A percentile compares a stretch with the other conserved stretches of the same genome.
Conservation (phyloP, 1,284 basidiomycete genomes). For the Rhizoctonia solani region DNA sequence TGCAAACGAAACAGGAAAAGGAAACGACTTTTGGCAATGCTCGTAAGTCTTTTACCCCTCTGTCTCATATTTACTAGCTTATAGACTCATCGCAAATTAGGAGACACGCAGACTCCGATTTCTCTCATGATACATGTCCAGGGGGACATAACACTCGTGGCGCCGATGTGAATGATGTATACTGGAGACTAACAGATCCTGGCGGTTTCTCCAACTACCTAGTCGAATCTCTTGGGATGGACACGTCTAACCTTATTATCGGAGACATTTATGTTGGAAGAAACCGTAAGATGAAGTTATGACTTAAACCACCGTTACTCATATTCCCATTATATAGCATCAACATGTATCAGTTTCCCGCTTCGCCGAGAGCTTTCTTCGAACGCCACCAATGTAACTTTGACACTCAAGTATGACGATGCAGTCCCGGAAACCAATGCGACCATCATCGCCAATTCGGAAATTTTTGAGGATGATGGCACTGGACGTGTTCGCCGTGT, state of each 20-base stretch:
- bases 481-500: conserved; percentile 9
- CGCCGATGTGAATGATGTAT: conserved; percentile 15
- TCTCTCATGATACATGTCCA: conserved; percentile 14
- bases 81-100: background rate
- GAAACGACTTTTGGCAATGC: conserved; percentile 25
- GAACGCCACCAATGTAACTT: background rate
- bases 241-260: conserved; percentile 10
- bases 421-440: conserved; percentile 23
- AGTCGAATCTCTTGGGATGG: conserved; percentile 6
- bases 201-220: conserved; percentile 18
- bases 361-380: background rate
- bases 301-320: background rate
- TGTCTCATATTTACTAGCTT: background rate
- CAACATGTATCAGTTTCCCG: conserved; percentile 14
- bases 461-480: conserved; percentile 27
- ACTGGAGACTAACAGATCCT: conserved; percentile 17
- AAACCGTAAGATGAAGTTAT: conserved; percentile 5
- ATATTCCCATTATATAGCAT: background rate
- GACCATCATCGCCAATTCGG: conserved; percentile 17
- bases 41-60: conserved; percentile 23
- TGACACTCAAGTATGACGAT: conserved; percentile 1
- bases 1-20: conserved; percentile 28
- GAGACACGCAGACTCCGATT: conserved; percentile 11
- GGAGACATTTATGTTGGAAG: conserved; percentile 25
- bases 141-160: conserved; percentile 27